Percentiles rank a stretch among this genome's conserved stretches.
These are phyloP conservation scores for Chrysanthemum lavandulifolium DNA, from an alignment of 129 eudicot species.

Conservation along the genomic window DNA sequence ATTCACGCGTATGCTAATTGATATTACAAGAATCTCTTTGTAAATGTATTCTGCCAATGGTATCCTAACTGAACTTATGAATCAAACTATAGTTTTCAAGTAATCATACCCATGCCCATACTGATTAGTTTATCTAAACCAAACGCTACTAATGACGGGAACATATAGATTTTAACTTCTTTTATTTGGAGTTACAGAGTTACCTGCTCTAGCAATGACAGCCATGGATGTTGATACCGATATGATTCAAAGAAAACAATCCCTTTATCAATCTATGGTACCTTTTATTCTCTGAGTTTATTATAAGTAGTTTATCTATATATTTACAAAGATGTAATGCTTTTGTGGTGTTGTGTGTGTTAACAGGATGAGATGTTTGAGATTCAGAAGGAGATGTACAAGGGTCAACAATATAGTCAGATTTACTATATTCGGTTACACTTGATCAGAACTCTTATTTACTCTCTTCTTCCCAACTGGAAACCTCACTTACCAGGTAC, in stretches of 20 bases:
- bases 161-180: too few species aligned
- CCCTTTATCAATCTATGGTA: slow-evolving; percentile 60
- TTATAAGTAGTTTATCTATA: background rate
- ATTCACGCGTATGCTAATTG: too few species aligned
- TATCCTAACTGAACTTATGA: too few species aligned
- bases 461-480: slow-evolving; percentile 89
- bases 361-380: slow-evolving; percentile 63
- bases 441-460: slow-evolving; percentile 70
- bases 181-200: too few species aligned
- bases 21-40: too few species aligned
- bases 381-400: slow-evolving; percentile 81
- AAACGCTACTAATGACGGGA: too few species aligned
- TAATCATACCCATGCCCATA: too few species aligned
- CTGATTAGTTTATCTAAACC: too few species aligned
- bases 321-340: too few species aligned
- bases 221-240: slow-evolving; percentile 59
- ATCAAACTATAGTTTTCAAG: too few species aligned
- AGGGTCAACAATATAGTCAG: slow-evolving; percentile 95
- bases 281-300: slow-evolving; percentile 4
- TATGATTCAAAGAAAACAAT: slow-evolving; percentile 57
- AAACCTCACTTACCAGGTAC: slow-evolving; percentile 89
- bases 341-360: background rate
- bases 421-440: slow-evolving; percentile 81
- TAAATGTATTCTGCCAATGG: too few species aligned
- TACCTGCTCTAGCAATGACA: too few species aligned